These are phyloP conservation scores for Flaveria trinervia DNA, from an alignment of 129 eudicot genomes.

Conservation along the genomic window DNA sequence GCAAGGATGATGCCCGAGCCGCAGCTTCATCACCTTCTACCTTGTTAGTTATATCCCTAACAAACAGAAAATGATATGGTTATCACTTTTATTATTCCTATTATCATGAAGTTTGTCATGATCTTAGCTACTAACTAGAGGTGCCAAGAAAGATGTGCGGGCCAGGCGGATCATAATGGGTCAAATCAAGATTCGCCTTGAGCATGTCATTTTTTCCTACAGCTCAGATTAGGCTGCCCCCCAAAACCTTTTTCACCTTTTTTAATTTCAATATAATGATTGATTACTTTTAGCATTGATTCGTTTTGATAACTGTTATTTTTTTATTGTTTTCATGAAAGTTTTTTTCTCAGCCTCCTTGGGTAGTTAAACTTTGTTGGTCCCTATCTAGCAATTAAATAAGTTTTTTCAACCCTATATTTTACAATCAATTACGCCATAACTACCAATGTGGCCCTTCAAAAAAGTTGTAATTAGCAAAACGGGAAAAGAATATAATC, in stretches of 20 bases:
- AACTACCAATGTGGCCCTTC: not conserved
- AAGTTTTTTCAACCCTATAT: too few relatives aligned
- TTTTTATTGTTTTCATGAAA: not conserved
- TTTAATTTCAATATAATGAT: not conserved
- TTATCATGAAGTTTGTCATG: not conserved
- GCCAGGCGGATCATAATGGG: not conserved
- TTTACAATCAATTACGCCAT: not conserved
- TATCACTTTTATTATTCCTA: not conserved
- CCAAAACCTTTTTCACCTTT: not conserved
- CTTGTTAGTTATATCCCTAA: slow-evolving; percentile 58
- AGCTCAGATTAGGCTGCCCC: not conserved
- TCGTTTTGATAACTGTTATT: not conserved
- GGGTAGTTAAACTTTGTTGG: not conserved
- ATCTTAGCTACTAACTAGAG: not conserved
- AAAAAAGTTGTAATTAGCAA: not conserved
- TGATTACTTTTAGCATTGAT: not conserved
- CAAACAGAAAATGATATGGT: slow-evolving; percentile 4
- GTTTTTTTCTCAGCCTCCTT: not conserved
- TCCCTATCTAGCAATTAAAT: not conserved
- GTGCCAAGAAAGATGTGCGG: not conserved
- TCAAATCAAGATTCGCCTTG: not conserved
- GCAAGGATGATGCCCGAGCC: slow-evolving; percentile 79
- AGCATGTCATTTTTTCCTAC: not conserved
- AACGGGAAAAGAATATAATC: not conserved
- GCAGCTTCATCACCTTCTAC: slow-evolving; percentile 78